A percentile compares a stretch with the other conserved stretches of the same genome.
These are phyloP conservation scores for Parietichytrium sp. DNA, from an alignment of 108 stramenopile genomes.

Conservation along the genomic window DNA sequence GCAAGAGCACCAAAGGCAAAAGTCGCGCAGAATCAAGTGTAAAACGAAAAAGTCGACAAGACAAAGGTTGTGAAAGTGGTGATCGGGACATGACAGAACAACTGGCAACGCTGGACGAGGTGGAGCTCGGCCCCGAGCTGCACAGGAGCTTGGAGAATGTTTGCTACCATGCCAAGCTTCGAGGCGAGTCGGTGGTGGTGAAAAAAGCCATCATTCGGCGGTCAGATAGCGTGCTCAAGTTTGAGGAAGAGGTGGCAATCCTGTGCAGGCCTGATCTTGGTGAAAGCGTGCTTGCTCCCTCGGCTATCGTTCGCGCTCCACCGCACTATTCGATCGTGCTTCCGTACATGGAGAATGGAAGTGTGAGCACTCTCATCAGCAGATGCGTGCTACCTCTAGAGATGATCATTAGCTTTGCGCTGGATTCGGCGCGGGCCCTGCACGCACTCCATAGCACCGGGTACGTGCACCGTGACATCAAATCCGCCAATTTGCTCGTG, in stretches of 20 bases:
- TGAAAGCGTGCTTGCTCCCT: constrained; percentile 1
- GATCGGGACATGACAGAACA: too few relatives aligned
- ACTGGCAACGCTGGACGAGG: constrained; percentile 3
- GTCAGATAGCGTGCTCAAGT: constrained; percentile 16
- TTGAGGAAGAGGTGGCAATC: constrained; percentile 30
- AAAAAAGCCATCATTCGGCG: not conserved
- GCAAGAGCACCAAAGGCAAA: too few relatives aligned
- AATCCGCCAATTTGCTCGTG: constrained; percentile 21
- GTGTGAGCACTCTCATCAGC: not conserved
- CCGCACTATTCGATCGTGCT: constrained; percentile 37
- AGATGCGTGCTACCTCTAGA: not conserved
- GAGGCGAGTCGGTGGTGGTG: constrained; percentile 29
- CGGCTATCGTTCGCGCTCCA: constrained; percentile 16
- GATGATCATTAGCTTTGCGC: constrained; percentile 28
- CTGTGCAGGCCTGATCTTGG: not conserved
- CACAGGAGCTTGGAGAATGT: constrained; percentile 29
- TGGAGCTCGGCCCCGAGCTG: constrained; percentile 27
- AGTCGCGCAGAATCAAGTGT: too few relatives aligned
- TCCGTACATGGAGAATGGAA: constrained; percentile 35
- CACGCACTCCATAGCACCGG: constrained; percentile 13
- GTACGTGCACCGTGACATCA: constrained; percentile 33
- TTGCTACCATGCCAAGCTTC: constrained; percentile 29
- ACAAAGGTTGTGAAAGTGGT: too few relatives aligned
- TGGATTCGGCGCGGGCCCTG: constrained; percentile 22
- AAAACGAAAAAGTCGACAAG: too few relatives aligned